Base-by-base conservation (phyloP, 1,139 yeast species). In the Saccharomycopsis hybrid region DNA sequence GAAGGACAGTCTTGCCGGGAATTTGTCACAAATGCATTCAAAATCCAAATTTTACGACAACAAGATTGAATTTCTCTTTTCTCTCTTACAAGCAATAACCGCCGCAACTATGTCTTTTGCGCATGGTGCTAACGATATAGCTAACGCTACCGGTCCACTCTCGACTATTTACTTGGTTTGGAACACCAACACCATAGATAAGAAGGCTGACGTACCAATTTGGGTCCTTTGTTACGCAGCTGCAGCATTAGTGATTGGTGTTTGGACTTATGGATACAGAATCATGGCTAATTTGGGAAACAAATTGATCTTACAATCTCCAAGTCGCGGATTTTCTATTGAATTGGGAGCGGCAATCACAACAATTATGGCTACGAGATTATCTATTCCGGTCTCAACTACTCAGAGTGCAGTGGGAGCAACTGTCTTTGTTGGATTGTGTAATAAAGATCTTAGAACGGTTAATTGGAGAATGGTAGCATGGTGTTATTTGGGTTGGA, bases 391-490 rank as follows among this genome's bases (percentile, higher is more conserved):
- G 41, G 78, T 83, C 43, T 82, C 89, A 11, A 84, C 92, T 37
- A 84, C 92, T 5, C 90, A 84, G 66, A 76, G 82, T 61, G 85
- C 88, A n/a, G 84, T 81, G 50, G 92, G 94, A 56, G 87, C 88
- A 45, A 81, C 85, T 44, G 86, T 84, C 5, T 79, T 79, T 59
- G 85, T 84, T 57, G 94, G 90, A 54, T 70, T 82, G 54, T 82
- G 88, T 69, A 84, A 84, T 70, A 71, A 69, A 58, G 85, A 80
- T 61, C 57, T 72, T 61, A 75, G 67, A 59, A 76, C 87, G 4
- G 85, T 83, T 54, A 84, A 84, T 70, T 84, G 90, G 90, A 76
- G 85, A 70, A 80, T 82, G 78, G 87, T 84, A 43, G 64, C 69
- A 24, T 82, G 85, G 82, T 78, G 85, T 61, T 83, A 82, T 66